phyloP scores from a whole-genome alignment of 1,139 yeast species.

The Hansenula sp. region DNA sequence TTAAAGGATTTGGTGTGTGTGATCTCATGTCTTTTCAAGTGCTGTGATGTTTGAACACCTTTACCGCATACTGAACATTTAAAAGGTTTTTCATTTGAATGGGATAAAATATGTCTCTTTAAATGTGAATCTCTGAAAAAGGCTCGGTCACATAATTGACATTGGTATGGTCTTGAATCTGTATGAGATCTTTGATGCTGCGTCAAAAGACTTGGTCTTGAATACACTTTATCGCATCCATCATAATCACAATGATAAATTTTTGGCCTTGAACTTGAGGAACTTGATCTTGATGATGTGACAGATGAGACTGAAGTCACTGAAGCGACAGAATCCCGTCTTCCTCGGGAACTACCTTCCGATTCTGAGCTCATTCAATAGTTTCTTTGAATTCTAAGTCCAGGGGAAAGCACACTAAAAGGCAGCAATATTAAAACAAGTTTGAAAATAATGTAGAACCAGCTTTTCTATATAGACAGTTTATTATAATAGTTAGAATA shows the following conservation, averaged over 20 bases:
- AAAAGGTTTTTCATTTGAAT: slow-evolving; percentile 63
- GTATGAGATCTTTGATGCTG: slow-evolving; percentile 81
- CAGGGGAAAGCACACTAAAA: too few species aligned
- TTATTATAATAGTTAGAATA: background rate
- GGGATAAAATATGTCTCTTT: slow-evolving; percentile 67
- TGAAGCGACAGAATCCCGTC: background rate
- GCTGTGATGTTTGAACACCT: slow-evolving; percentile 81
- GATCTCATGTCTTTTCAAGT: slow-evolving; percentile 71
- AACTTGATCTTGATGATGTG: slow-evolving; percentile 21
- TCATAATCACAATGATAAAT: slow-evolving; percentile 54
- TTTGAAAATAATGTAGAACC: too few species aligned
- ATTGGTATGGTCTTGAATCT: slow-evolving; percentile 71
- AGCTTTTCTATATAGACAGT: too few species aligned
- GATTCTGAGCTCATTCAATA: background rate
- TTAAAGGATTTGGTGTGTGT: slow-evolving; percentile 70
- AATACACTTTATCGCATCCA: slow-evolving; percentile 71
- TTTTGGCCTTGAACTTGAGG: slow-evolving; percentile 45
- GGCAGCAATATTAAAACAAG: too few species aligned
- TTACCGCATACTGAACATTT: slow-evolving; percentile 75
- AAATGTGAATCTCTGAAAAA: slow-evolving; percentile 79
- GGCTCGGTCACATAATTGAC: slow-evolving; percentile 57
- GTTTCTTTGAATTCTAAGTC: too few species aligned
- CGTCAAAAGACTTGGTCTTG: slow-evolving; percentile 76
- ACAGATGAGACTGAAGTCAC: slow-evolving; percentile 4
- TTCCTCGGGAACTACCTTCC: background rate